Base-by-base conservation (phyloP, 305 asterid genomes). In the Solanum hybrid region DNA sequence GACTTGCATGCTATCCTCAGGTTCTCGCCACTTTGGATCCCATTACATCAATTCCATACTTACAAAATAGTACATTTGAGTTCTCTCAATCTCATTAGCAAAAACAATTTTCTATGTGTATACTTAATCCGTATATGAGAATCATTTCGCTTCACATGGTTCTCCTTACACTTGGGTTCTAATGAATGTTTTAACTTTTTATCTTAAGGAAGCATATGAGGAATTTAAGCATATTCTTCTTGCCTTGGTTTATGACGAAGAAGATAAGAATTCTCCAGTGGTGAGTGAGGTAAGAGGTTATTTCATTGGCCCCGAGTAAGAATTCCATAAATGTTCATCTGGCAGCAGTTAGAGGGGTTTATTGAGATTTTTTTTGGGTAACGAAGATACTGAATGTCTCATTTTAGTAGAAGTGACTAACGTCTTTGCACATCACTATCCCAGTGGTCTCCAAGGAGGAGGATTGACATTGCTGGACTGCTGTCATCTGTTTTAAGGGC, bases 371-470 rank as follows among this genome's bases (percentile, higher is more conserved):
- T 3, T 83, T 40, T 29, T 29, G 87, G 20, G 87, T 84, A 42
- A 16, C 18, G 39, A 22, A 82, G 28, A 51, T 46, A 51, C 20
- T 51, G 87, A 84, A 51, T 51, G 40, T 29, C 87, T 84, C 74
- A 26, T 28, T 84, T 83, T 84, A 51, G 14, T 84, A 10, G 12
- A 46, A 84, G 20, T 29, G 40, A 46, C 87, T 82, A 31, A 84
- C 0, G 29, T 34, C 28, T 84, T 46, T 83, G 73, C 39, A 3
- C 87, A 20, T 89, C 86, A 91, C 90, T 92, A 73, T 94, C 93
- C 67, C 95, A 97, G 99, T 97, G 99, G 99, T 94, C 98, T 88
- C 96, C 95, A 91, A 94, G 89, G 94, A 95, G 96, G 93, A 96
- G 99, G 95, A 93, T 92, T 90, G 98, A 97, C 92, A 95, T 97